phyloP scores from a whole-genome alignment of 2,329 filamentous ascomycete species.

The Colletotrichum echinochloae region DNA sequence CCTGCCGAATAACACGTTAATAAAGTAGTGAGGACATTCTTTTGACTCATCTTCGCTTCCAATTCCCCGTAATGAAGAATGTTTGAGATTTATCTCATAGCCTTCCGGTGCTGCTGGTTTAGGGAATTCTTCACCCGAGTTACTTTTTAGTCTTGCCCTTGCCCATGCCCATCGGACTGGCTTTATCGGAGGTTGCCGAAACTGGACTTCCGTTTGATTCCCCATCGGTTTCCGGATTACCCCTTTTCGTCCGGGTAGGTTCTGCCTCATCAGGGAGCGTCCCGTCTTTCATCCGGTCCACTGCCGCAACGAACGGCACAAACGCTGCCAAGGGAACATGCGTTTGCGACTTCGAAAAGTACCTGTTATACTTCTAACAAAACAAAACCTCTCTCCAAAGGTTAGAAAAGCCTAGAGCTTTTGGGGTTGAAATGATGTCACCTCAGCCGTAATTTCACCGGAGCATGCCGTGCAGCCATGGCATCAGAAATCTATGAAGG shows the following conservation, averaged over 20 bases:
- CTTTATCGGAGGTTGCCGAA: neutral
- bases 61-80: rapidly evolving
- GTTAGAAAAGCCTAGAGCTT: neutral
- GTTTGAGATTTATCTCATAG: neutral
- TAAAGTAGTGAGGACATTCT: neutral
- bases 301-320: neutral
- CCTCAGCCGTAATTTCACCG: neutral
- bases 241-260: neutral
- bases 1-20: neutral
- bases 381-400: neutral
- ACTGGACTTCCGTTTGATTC: neutral
- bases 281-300: neutral
- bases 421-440: neutral
- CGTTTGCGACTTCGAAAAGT: neutral
- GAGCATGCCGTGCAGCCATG: neutral
- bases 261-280: neutral
- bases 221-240: neutral
- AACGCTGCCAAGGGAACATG: no score
- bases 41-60: neutral
- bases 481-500: no score
- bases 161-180: neutral
- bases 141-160: neutral
- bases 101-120: neutral
- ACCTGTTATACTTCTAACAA: rapidly evolving
- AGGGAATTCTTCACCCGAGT: neutral